phyloP scores from a whole-genome alignment of 148 eudicot species.

The Rhododendron simsii region DNA sequence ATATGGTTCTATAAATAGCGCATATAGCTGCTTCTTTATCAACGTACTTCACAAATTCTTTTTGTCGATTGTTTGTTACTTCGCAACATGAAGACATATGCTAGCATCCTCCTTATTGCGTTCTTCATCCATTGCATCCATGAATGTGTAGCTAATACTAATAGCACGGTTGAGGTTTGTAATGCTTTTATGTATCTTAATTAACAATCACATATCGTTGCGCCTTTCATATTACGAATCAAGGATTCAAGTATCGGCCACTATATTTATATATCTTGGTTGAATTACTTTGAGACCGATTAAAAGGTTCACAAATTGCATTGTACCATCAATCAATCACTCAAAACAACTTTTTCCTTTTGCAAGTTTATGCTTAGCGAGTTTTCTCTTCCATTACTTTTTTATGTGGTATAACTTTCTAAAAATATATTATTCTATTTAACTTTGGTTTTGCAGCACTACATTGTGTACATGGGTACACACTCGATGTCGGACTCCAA shows the following conservation, averaged over 20 bases:
- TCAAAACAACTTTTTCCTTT: too few relatives aligned
- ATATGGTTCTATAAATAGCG: background rate
- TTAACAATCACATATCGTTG: background rate
- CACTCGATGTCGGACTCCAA: conserved; percentile 1
- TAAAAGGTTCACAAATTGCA: too few relatives aligned
- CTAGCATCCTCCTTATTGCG: background rate
- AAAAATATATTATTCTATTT: background rate
- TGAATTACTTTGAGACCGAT: too few relatives aligned
- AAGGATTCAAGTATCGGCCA: too few relatives aligned
- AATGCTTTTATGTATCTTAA: background rate
- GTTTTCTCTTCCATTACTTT: background rate
- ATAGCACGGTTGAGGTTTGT: background rate
- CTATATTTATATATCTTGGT: too few relatives aligned
- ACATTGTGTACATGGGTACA: conserved; percentile 1
- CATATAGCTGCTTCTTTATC: background rate
- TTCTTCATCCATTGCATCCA: background rate
- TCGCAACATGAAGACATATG: background rate
- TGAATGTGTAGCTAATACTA: background rate
- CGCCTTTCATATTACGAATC: too few relatives aligned
- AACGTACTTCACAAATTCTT: background rate
- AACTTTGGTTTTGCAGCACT: background rate
- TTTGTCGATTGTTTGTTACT: background rate
- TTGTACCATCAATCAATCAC: too few relatives aligned
- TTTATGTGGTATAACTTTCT: background rate
- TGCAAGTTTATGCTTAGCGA: too few relatives aligned